Conservation (phyloP, 371 early-diverging fungal genomes). For the Mortierella sp. region DNA sequence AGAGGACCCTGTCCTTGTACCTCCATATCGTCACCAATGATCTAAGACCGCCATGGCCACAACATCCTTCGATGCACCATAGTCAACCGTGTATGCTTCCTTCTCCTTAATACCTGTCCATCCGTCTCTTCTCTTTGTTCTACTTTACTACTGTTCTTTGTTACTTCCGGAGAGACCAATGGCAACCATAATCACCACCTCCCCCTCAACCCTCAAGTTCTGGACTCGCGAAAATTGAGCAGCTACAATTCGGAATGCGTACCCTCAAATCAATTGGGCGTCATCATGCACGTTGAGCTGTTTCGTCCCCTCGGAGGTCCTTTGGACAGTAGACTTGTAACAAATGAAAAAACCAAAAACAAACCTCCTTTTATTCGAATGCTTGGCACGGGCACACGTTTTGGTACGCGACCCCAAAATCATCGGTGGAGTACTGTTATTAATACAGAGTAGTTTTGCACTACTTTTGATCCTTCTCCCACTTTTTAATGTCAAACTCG, state of each 20-base stretch:
- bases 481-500: constrained; percentile 58
- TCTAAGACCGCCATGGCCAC: no score
- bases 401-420: neutral
- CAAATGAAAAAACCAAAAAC: neutral
- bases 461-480: constrained; percentile 34
- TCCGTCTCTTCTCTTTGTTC: neutral
- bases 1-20: neutral
- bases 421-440: neutral
- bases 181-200: no score
- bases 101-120: neutral
- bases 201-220: neutral
- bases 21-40: no score
- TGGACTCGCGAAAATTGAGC: neutral
- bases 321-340: neutral
- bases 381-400: neutral
- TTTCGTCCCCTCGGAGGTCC: no score
- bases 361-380: neutral
- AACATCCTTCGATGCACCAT: neutral
- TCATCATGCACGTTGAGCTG: neutral
- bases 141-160: neutral
- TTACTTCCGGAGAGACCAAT: neutral
- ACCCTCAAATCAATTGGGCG: neutral
- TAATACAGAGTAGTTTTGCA: neutral
- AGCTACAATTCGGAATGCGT: neutral
- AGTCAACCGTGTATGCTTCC: neutral